These are phyloP conservation scores for Casaregolazyma suthepensis DNA, from an alignment of 1,139 yeast genomes.

Conservation along the genomic window DNA sequence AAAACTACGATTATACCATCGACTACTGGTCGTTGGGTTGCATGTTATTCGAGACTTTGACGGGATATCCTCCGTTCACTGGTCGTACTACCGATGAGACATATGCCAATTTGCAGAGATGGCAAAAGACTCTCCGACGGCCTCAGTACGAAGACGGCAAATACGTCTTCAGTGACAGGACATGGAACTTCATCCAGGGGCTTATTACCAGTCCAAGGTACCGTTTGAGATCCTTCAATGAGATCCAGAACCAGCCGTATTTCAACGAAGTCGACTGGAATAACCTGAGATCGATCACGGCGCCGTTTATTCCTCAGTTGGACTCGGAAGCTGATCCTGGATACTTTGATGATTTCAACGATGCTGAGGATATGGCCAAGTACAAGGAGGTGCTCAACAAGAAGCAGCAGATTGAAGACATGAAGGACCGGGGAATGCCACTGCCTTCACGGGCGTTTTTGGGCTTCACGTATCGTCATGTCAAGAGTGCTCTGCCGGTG, in stretches of 20 bases:
- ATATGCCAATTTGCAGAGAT: constrained; percentile 84
- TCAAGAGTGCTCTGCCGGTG: constrained; percentile 22
- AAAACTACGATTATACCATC: constrained; percentile 88
- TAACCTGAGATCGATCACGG: constrained; percentile 53
- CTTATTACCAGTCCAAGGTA: constrained; percentile 74
- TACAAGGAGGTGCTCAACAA: constrained; percentile 94
- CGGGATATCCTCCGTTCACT: constrained; percentile 95
- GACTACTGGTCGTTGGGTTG: constrained; percentile 99
- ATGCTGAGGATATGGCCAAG: constrained; percentile 95
- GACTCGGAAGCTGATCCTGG: constrained; percentile 98
- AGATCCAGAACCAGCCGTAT: constrained; percentile 72
- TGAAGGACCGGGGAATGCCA: constrained; percentile 58
- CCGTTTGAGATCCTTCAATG: constrained; percentile 72
- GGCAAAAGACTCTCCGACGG: constrained; percentile 82
- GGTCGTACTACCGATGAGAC: constrained; percentile 94
- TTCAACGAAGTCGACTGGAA: constrained; percentile 82
- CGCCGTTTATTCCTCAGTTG: constrained; percentile 95
- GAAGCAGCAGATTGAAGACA: constrained; percentile 74
- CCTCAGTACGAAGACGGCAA: constrained; percentile 92
- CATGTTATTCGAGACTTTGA: constrained; percentile 83
- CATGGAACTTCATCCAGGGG: constrained; percentile 79
- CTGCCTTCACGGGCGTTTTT: constrained; percentile 68
- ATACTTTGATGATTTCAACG: constrained; percentile 94
- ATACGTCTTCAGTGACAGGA: constrained; percentile 89
- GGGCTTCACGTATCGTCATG: constrained; percentile 93